Evolutionary conservation across 805 yeast species (phyloP).

Genomic region (Lachancea meyersii): DNA sequence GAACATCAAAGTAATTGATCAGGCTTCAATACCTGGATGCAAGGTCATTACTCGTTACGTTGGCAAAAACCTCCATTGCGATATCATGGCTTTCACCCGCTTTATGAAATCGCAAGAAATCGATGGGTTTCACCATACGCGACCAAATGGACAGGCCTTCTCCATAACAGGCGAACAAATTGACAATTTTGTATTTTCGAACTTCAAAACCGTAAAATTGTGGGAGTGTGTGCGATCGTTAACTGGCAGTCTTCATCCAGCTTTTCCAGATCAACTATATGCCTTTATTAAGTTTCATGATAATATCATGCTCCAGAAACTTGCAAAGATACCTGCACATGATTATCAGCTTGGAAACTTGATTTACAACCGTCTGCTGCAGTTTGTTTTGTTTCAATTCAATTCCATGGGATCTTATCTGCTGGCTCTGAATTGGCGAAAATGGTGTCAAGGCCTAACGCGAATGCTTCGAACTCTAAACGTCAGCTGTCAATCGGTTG

Average conservation of each 20-base stretch:
- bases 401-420: constrained; percentile 9
- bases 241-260: constrained; percentile 14
- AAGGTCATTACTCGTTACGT: constrained; percentile 17
- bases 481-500: constrained; percentile 22
- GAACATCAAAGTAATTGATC: constrained; percentile 2
- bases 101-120: constrained; percentile 10
- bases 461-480: constrained; percentile 24
- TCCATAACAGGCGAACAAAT: constrained; percentile 14
- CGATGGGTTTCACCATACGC: constrained; percentile 4
- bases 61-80: constrained; percentile 16
- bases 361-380: constrained; percentile 25
- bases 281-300: constrained; percentile 22
- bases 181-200: constrained; percentile 21
- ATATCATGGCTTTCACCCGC: constrained; percentile 16
- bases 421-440: constrained; percentile 22
- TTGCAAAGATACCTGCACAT: constrained; percentile 24
- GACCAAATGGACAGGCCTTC: constrained; percentile 7
- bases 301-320: constrained; percentile 14
- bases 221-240: constrained; percentile 25
- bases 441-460: constrained; percentile 23
- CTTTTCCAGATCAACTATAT: constrained; percentile 4
- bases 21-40: constrained; percentile 18
- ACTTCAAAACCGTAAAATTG: constrained; percentile 21
- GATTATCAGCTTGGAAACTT: constrained; percentile 24
- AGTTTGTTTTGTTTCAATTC: constrained; percentile 20